Evolutionary conservation across 805 yeast genomes (phyloP), one percentile per base, ranked within the genome.

Genomic region (Lachancea thermotolerans): DNA sequence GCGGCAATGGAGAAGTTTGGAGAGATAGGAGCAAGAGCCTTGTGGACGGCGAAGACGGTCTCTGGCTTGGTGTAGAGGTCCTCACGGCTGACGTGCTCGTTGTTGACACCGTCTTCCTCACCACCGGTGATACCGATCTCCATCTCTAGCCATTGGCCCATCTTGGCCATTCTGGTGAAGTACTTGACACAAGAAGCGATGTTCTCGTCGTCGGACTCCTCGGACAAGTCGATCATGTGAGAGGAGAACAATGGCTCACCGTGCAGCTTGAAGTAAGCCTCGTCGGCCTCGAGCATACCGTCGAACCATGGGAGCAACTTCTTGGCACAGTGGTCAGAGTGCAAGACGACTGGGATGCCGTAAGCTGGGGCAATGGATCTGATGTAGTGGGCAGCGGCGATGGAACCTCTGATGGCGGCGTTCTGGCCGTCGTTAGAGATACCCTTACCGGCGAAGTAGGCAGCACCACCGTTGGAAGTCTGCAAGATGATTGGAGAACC

Each of bases 111-210:
- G 69, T 93, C 99, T 77, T 93, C 99, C 79, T 93, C 99, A 83
- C 99, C 99, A 76, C 99, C 99, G 70, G 99, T 93, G 82, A 93
- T 93, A 82, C 99, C 99, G 69, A 93, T 93, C 79, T 93, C 99
- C 99, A 93, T 93, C 81, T 93, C 99, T 69, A 93, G 81, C 93
- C 93, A 93, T 78, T 91, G 98, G 75, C 80, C 77, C 81, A 91
- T 77, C 75, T 85, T 88, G 70, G 95, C 74, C 82, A 87, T 88
- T 75, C 95, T 87, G 71, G 77, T 77, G 76, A 93, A 91, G 82
- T 93, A 93, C 75, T 87, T 83, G 72, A 73, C 95, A 79, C 97
- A 90, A 56, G 86, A 84, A 54, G 80, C 82, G 62, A 93, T 91
- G 85, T 93, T 93, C 76, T 85, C 95, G 55, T 88, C 95, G 70